Evolutionary conservation across 371 early-diverging fungal genomes (phyloP).

Genomic region (Mortierella sp.): DNA sequence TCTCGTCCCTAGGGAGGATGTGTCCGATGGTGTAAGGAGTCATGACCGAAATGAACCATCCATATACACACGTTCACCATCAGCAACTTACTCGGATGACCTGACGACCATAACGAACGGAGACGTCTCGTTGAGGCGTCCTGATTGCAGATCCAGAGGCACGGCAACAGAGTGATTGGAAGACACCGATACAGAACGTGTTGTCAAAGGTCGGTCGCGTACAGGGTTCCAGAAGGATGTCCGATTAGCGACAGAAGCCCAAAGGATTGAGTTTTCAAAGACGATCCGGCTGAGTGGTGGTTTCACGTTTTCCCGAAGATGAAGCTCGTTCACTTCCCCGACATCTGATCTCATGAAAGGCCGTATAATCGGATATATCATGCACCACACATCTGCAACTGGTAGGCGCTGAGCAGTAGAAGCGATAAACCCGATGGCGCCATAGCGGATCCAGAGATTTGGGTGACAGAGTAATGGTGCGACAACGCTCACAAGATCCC

Average conservation of each 20-base stretch:
- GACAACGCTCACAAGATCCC: conserved; percentile 76
- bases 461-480: conserved; percentile 87
- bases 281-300: conserved; percentile 73
- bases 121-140: conserved; percentile 29
- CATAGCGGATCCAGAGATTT: conserved; percentile 83
- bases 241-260: conserved; percentile 68
- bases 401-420: conserved; percentile 74
- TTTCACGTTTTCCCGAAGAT: conserved; percentile 72
- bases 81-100: conserved; percentile 62
- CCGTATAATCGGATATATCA: conserved; percentile 77
- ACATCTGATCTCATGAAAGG: conserved; percentile 79
- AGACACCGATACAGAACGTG: conserved; percentile 33
- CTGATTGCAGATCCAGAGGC: conserved; percentile 38
- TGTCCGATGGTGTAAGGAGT: too few relatives aligned
- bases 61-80: too few relatives aligned
- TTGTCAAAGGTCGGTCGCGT: conserved; percentile 52
- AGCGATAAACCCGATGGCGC: conserved; percentile 81
- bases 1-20: conserved; percentile 59
- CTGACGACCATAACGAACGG: conserved; percentile 50
- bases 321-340: conserved; percentile 69
- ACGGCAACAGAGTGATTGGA: conserved; percentile 25
- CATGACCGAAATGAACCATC: too few relatives aligned
- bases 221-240: conserved; percentile 69
- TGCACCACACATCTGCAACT: conserved; percentile 81
- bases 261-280: conserved; percentile 68